These are phyloP conservation scores for Plenodomus lindquistii DNA, from an alignment of 2,329 filamentous ascomycete genomes.

Conservation along the genomic window DNA sequence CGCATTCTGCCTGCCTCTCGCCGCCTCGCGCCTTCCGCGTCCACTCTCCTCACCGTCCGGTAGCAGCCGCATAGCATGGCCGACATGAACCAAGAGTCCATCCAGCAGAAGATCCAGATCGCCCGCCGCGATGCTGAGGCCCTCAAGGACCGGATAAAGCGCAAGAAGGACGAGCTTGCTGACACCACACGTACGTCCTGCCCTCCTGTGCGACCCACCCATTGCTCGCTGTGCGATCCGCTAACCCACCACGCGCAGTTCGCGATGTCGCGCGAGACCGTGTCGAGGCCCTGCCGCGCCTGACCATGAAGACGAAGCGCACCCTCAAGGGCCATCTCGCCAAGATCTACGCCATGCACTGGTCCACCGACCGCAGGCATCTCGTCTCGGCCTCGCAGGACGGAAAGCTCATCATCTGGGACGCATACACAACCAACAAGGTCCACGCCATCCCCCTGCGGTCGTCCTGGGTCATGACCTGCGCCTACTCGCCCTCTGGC, in stretches of 20 bases:
- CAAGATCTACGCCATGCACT: constrained; percentile 99
- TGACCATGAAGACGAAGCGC: constrained; percentile 96
- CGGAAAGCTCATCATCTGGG: constrained; percentile 99
- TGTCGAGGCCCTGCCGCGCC: constrained; percentile 88
- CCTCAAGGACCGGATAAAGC: constrained; percentile 97
- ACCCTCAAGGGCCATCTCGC: constrained; percentile 97
- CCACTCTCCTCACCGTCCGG: constrained; percentile 11
- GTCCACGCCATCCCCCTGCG: constrained; percentile 96
- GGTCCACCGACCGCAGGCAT: constrained; percentile 97
- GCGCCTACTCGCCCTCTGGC: constrained; percentile 95
- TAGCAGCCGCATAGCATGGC: constrained; percentile 42
- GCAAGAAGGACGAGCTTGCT: constrained; percentile 99
- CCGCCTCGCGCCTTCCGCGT: constrained; percentile 22
- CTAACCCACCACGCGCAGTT: constrained; percentile 60
- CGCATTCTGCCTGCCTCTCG: constrained; percentile 12
- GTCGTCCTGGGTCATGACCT: constrained; percentile 99
- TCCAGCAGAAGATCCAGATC: constrained; percentile 77
- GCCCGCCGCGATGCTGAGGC: constrained; percentile 97
- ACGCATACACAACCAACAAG: constrained; percentile 99
- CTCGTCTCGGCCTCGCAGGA: constrained; percentile 98
- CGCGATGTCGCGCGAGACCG: constrained; percentile 90
- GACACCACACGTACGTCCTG: constrained; percentile 86
- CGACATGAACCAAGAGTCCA: constrained; percentile 56
- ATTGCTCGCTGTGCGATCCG: constrained; percentile 3
- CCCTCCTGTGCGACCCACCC: constrained; percentile 1